Evolutionary conservation across 1,139 yeast species (phyloP).

Genomic region (Candida pseudoviswanathii): DNA sequence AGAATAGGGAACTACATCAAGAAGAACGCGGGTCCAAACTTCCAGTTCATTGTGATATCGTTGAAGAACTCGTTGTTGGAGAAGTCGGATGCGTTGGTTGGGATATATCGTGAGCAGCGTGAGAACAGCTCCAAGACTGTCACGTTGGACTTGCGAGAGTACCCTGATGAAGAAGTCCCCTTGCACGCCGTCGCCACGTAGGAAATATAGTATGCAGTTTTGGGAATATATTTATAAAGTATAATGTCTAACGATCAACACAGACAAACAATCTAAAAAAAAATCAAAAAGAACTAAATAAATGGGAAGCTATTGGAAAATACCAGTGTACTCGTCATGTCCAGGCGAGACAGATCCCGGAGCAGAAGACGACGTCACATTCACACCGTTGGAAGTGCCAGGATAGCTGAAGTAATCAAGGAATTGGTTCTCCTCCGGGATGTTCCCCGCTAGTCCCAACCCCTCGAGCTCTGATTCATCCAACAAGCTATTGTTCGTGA

Average conservation of each 20-base stretch:
- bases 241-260: not conserved
- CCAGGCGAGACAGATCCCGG: not conserved
- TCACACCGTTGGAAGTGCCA: not conserved
- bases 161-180: slow-evolving; percentile 44
- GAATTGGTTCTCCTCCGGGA: not conserved
- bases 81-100: slow-evolving; percentile 87
- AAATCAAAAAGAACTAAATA: not conserved
- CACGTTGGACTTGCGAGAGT: slow-evolving; percentile 70
- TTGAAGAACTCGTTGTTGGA: slow-evolving; percentile 86
- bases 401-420: not conserved
- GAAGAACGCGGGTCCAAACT: slow-evolving; percentile 72
- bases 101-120: slow-evolving; percentile 84
- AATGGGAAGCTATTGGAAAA: not conserved
- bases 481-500: not conserved
- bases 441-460: not conserved
- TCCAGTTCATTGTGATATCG: slow-evolving; percentile 93
- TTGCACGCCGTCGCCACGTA: not conserved
- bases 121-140: slow-evolving; percentile 77
- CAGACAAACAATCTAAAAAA: not conserved
- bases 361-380: not conserved
- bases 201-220: too few species aligned
- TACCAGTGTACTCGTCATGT: not conserved
- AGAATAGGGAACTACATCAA: slow-evolving; percentile 83
- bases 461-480: not conserved
- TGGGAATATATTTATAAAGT: not conserved